Percentiles rank a stretch among this genome's conserved stretches.
These are phyloP conservation scores for Amylocarpus encephaloides DNA, from an alignment of 2,329 filamentous ascomycete species.

Conservation along the genomic window DNA sequence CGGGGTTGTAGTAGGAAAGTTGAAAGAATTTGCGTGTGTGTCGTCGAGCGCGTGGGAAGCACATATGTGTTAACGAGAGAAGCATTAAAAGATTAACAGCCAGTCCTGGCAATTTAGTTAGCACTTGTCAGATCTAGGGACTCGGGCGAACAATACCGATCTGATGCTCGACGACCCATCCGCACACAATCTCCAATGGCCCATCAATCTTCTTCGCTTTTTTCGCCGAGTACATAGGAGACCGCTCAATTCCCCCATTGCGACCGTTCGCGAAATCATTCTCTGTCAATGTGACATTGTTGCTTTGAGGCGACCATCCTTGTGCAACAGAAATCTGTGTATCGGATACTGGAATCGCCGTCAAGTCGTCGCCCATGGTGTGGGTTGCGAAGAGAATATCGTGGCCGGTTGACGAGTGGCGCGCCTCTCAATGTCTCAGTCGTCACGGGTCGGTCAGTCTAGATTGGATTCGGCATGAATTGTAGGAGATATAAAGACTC, in stretches of 20 bases:
- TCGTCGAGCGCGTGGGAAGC: conserved; percentile 71
- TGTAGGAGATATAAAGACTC: conserved; percentile 12
- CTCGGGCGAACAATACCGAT: conserved; percentile 52
- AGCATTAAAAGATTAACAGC: conserved; percentile 80
- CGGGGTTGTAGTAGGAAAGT: conserved; percentile 72
- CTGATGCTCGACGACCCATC: conserved; percentile 73
- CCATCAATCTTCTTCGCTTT: conserved; percentile 58
- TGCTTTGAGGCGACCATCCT: conserved; percentile 16
- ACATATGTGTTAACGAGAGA: conserved; percentile 72
- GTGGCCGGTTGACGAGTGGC: conserved; percentile 11
- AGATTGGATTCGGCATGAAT: conserved; percentile 15
- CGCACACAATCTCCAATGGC: conserved; percentile 52
- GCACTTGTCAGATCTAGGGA: not conserved
- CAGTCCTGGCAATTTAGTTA: conserved; percentile 50
- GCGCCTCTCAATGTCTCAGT: conserved; percentile 10
- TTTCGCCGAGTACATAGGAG: conserved; percentile 29
- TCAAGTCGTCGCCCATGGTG: conserved; percentile 18
- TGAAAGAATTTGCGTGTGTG: conserved; percentile 85
- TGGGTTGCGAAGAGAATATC: conserved; percentile 12
- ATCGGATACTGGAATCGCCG: conserved; percentile 7
- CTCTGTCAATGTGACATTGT: conserved; percentile 12
- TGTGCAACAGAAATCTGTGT: conserved; percentile 16
- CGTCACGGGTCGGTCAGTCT: conserved; percentile 5
- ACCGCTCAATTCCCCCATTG: conserved; percentile 10
- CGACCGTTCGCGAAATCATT: conserved; percentile 13